Percentiles rank a stretch among this genome's conserved stretches.
These are phyloP conservation scores for Microcos paniculata DNA, from an alignment of 345 rosid genomes.

Conservation along the genomic window DNA sequence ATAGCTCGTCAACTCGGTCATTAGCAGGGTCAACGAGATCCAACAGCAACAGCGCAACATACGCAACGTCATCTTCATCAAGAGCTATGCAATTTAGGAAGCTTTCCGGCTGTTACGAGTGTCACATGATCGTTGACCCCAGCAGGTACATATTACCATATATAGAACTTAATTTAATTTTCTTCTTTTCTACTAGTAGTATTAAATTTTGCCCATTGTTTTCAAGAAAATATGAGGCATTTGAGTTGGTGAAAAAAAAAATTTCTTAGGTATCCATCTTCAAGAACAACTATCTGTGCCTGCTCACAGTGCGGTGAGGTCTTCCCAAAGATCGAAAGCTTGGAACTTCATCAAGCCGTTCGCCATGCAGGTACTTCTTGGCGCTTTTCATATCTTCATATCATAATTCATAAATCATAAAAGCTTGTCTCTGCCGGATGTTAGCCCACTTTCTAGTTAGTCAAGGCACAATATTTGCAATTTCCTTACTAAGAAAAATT, in stretches of 20 bases:
- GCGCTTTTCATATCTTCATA: too few relatives aligned
- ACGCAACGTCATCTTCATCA: conserved; percentile 43
- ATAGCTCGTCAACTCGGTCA: conserved; percentile 44
- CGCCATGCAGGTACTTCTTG: conserved; percentile 85
- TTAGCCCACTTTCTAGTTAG: background rate
- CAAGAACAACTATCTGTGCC: conserved; percentile 65
- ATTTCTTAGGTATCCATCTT: conserved; percentile 66
- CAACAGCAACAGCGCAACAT: conserved; percentile 31
- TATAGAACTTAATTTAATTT: background rate
- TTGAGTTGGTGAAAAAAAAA: too few relatives aligned
- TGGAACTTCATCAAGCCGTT: conserved; percentile 94
- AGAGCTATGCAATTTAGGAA: conserved; percentile 92
- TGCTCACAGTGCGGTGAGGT: conserved; percentile 95
- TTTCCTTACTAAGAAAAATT: background rate
- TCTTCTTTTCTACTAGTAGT: background rate
- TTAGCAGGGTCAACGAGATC: conserved; percentile 60
- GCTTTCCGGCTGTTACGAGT: conserved; percentile 96
- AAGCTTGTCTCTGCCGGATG: background rate
- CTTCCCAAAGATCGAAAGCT: conserved; percentile 86
- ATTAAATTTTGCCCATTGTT: background rate
- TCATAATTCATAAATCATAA: too few relatives aligned
- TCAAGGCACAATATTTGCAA: background rate
- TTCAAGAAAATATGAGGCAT: background rate
- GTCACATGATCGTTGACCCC: conserved; percentile 92
- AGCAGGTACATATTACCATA: conserved; percentile 51